Percentiles rank a stretch among this genome's conserved stretches.
phyloP scores from a whole-genome alignment of 371 early-diverging fungal species.

The Funneliformis caledonium region DNA sequence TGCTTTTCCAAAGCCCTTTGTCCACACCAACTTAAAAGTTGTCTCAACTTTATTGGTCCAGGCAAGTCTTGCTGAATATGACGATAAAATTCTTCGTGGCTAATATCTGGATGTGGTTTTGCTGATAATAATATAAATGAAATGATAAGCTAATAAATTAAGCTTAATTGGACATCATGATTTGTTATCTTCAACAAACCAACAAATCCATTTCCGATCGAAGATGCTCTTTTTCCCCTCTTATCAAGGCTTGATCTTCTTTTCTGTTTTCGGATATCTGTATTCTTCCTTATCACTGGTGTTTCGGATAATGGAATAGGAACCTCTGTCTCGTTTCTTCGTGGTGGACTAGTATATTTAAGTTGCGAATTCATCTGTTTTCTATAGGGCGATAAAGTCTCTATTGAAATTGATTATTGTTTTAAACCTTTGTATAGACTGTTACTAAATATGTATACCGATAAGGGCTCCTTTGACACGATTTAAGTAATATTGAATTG shows the following conservation, averaged over 20 bases:
- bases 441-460: not conserved
- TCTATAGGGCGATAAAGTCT: not conserved
- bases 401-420: not conserved
- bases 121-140: slow-evolving; percentile 45
- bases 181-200: slow-evolving; percentile 43
- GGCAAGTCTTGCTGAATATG: slow-evolving; percentile 66
- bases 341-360: not conserved
- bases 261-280: slow-evolving; percentile 42
- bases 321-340: slow-evolving; percentile 5
- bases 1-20: slow-evolving; percentile 35
- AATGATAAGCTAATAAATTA: slow-evolving; percentile 10
- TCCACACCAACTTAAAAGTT: slow-evolving; percentile 65
- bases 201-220: slow-evolving; percentile 53
- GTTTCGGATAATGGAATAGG: slow-evolving; percentile 26
- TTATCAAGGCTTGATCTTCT: slow-evolving; percentile 67
- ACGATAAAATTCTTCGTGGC: slow-evolving; percentile 56
- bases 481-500: not conserved
- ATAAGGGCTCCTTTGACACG: not conserved
- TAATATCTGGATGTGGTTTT: slow-evolving; percentile 58
- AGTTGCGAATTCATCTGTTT: not conserved
- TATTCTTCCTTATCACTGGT: slow-evolving; percentile 27
- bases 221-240: slow-evolving; percentile 65
- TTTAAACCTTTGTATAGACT: not conserved
- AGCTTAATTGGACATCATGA: not conserved
- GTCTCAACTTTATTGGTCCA: slow-evolving; percentile 64